Evolutionary conservation across 2,329 filamentous ascomycete species (phyloP).

Genomic region (Myriosclerotinia scirpicola): DNA sequence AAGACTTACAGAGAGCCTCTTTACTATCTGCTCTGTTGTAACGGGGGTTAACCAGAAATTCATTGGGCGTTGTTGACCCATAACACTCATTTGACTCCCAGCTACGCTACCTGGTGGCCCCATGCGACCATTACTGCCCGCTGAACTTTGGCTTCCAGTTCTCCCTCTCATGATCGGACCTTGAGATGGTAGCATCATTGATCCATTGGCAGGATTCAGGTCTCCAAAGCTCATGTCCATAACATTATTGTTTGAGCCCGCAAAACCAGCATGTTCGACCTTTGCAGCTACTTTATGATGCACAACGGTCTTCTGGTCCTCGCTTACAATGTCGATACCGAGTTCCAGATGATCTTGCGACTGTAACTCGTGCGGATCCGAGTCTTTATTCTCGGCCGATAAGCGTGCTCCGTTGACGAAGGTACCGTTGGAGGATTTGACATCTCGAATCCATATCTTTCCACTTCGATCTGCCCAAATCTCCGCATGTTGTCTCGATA

Average conservation of each 20-base stretch:
- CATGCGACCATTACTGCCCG: conserved; percentile 60
- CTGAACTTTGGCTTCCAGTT: conserved; percentile 64
- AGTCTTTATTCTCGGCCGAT: conserved; percentile 93
- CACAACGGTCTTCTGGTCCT: conserved; percentile 97
- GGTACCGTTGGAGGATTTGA: conserved; percentile 98
- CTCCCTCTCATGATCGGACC: conserved; percentile 71
- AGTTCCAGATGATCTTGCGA: conserved; percentile 91
- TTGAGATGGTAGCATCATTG: conserved; percentile 66
- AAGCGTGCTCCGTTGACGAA: conserved; percentile 92
- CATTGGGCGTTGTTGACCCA: conserved; percentile 71
- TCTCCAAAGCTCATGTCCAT: conserved; percentile 92
- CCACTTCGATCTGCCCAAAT: conserved; percentile 84
- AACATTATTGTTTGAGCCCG: conserved; percentile 71
- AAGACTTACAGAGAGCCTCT: conserved; percentile 52
- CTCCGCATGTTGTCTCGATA: conserved; percentile 94
- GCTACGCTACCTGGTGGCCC: conserved; percentile 53
- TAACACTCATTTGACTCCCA: conserved; percentile 52
- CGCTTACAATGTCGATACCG: conserved; percentile 97
- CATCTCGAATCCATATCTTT: conserved; percentile 93
- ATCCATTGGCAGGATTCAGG: conserved; percentile 74
- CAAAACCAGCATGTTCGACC: conserved; percentile 89
- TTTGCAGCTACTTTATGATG: conserved; percentile 98
- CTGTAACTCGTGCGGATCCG: conserved; percentile 89
- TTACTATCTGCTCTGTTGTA: conserved; percentile 92
- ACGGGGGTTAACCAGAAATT: conserved; percentile 87